Base-by-base conservation (phyloP, 768 basidiomycete genomes). In the Paxillus involutus region DNA sequence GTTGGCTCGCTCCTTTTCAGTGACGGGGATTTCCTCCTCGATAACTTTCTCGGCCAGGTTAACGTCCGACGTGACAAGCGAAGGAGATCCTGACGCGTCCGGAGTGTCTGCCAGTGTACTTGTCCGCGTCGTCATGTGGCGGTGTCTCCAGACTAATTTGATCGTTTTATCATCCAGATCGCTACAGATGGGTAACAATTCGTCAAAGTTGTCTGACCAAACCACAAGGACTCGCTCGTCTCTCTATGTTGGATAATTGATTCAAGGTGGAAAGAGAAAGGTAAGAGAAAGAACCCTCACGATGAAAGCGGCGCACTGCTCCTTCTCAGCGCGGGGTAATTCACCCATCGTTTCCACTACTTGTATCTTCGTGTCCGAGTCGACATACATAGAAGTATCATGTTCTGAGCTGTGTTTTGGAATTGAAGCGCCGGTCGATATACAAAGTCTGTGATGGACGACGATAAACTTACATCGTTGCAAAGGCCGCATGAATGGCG, bases 281-380 rank as follows among this genome's bases (percentile, higher is more conserved):
- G 26, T 3, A 26, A 26, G n/a, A 6, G 2, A 4, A 32, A 21
- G 47, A 14, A 37, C 30, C 73, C 88, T 67, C 63, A 90, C 89
- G 56, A 92, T 80, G 69, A 95, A 94, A 16, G 93, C 93, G 14
- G 84, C 93, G 51, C 89, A 92, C 64, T 94, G 93, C 63, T 94
- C 91, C 71, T 93, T 94, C 69, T 94, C 89, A 3, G 92, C 91
- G 43, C 80, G 80, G 10, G 87, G 81, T 26, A 95, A 74, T 56
- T 84, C 80, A 44, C 64, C 59, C 63, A 94, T 81, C 16, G 79
- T 80, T 52, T 91, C 86, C 33, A 95, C 68, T 41, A 94, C 85
- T 70, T 95, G 93, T 49, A 95, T 93, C 19, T 91, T 86, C 2
- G 91, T 94, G 64, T 92, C 85, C 51, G 70, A 66, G 66, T 91